phyloP scores from a whole-genome alignment of 148 eudicot genomes.

The Bassia scoparia region DNA sequence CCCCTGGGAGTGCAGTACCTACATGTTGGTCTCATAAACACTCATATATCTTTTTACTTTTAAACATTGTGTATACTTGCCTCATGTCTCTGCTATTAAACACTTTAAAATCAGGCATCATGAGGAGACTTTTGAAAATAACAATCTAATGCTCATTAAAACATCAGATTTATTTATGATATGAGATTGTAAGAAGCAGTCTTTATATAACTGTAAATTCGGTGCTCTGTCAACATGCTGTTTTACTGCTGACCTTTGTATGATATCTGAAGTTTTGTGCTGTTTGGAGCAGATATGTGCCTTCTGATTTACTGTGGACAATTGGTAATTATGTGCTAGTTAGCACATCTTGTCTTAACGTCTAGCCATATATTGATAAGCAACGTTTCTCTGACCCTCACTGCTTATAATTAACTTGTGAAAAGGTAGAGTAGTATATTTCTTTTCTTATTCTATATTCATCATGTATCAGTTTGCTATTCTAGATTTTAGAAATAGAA shows the following conservation, averaged over 20 bases:
- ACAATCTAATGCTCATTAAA: too few species aligned
- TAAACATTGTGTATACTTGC: background rate
- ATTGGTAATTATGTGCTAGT: background rate
- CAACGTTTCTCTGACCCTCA: background rate
- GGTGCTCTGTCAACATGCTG: background rate
- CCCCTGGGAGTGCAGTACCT: constrained; percentile 91
- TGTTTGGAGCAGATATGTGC: background rate
- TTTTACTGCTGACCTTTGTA: background rate
- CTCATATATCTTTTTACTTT: constrained; percentile 5
- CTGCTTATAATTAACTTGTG: background rate
- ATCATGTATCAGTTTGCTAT: background rate
- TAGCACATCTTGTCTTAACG: background rate
- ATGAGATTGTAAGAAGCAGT: background rate
- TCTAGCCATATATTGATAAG: background rate
- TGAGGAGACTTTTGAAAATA: too few species aligned
- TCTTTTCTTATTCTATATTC: background rate
- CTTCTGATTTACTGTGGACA: background rate
- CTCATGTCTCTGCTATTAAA: too few species aligned
- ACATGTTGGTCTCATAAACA: background rate
- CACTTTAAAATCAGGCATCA: too few species aligned
- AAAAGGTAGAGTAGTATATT: background rate
- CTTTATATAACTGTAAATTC: background rate
- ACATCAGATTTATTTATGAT: too few species aligned
- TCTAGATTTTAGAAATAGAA: background rate
- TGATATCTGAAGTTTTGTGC: background rate